Evolutionary conservation across 495 filamentous ascomycete genomes (phyloP).

Genomic region (Glonium stellatum): DNA sequence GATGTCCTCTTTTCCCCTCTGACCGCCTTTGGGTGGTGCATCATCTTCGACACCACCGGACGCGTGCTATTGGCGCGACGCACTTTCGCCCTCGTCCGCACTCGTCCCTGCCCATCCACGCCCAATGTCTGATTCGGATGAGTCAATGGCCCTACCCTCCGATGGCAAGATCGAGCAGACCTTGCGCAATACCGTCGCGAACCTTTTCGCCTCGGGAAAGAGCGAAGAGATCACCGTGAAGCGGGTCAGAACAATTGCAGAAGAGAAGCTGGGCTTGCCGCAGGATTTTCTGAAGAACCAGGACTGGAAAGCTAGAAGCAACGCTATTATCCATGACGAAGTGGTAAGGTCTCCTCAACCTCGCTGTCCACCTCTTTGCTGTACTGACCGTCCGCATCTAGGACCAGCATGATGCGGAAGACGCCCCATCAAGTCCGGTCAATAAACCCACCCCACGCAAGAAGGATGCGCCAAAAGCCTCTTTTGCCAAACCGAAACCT

Average conservation of each 20-base stretch:
- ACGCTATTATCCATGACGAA: constrained; percentile 60
- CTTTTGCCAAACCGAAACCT: constrained; percentile 23
- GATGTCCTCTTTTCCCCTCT: no score
- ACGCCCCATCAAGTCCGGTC: constrained; percentile 11
- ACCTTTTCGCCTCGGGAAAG: constrained; percentile 51
- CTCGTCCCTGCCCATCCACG: neutral
- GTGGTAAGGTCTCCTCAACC: constrained; percentile 51
- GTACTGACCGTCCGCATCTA: neutral
- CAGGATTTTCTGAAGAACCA: constrained; percentile 62
- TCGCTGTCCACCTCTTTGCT: neutral
- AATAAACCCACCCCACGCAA: constrained; percentile 10
- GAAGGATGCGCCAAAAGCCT: constrained; percentile 9
- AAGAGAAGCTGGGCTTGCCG: constrained; percentile 57
- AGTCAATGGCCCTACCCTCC: constrained; percentile 12
- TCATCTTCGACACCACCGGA: neutral
- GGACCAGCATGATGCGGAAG: neutral
- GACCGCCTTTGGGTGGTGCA: no score
- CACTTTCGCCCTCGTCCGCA: no score
- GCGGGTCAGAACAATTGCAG: constrained; percentile 58
- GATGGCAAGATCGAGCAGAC: constrained; percentile 41
- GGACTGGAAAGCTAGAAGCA: constrained; percentile 75
- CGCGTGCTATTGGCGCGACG: constrained; percentile 1
- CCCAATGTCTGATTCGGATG: constrained; percentile 33
- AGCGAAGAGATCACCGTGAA: constrained; percentile 69
- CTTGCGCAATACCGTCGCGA: constrained; percentile 53